phyloP scores from a whole-genome alignment of 2,329 filamentous ascomycete genomes.

The Cyanodermella asteris region DNA sequence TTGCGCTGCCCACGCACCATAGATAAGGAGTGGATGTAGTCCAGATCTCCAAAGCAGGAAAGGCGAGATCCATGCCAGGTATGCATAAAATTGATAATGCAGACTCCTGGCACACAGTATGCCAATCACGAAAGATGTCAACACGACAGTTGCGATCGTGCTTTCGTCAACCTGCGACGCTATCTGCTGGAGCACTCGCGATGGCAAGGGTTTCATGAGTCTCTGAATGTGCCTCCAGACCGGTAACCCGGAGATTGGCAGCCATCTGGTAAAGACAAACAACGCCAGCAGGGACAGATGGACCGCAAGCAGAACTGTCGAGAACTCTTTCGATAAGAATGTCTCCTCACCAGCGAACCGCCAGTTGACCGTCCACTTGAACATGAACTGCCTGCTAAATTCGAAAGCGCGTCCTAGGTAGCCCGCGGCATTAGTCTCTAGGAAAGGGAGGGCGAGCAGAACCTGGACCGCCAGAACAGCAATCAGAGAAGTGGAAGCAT shows the following conservation, averaged over 20 bases:
- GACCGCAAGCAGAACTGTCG: constrained; percentile 39
- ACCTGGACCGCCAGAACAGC: no score
- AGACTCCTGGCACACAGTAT: constrained; percentile 70
- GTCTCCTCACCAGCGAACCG: constrained; percentile 67
- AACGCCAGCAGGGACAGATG: constrained; percentile 44
- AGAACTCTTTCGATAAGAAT: constrained; percentile 54
- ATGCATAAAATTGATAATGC: constrained; percentile 91
- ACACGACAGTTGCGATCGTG: constrained; percentile 55
- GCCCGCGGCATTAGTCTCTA: constrained; percentile 36
- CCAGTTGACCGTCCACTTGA: constrained; percentile 99
- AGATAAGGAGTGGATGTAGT: constrained; percentile 43
- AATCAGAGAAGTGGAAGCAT: no score
- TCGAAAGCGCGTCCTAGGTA: constrained; percentile 78
- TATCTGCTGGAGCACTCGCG: constrained; percentile 27
- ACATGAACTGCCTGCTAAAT: constrained; percentile 73
- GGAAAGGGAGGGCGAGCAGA: constrained; percentile 44
- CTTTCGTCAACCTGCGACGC: constrained; percentile 39
- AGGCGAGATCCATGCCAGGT: constrained; percentile 73
- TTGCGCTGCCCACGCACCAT: constrained; percentile 51
- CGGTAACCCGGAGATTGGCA: constrained; percentile 41
- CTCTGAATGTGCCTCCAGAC: constrained; percentile 32
- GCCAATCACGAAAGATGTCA: constrained; percentile 57
- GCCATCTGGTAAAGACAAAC: constrained; percentile 50
- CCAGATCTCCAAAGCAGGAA: constrained; percentile 67
- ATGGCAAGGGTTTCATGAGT: constrained; percentile 22